These are phyloP conservation scores for Flaveria floridana DNA, from an alignment of 140 eudicot species.

Conservation along the genomic window DNA sequence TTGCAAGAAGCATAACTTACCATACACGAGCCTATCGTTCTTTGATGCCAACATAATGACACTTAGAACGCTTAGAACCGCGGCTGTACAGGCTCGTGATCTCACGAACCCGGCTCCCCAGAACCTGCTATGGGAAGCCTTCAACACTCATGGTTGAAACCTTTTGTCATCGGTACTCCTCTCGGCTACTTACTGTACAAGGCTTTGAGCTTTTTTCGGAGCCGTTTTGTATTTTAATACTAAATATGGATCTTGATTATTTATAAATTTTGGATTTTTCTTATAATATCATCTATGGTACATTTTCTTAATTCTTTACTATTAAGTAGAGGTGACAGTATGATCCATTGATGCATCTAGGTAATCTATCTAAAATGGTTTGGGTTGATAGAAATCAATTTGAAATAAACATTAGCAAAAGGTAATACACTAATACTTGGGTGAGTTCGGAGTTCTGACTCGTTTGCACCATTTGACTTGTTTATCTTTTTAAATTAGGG, in stretches of 20 bases:
- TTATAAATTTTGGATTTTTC: slow-evolving; percentile 9
- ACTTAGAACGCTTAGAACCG: slow-evolving; percentile 55
- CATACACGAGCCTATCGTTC: slow-evolving; percentile 63
- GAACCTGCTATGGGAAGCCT: slow-evolving; percentile 81
- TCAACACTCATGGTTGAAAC: slow-evolving; percentile 73
- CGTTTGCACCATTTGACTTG: too few relatives aligned
- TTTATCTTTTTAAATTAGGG: too few relatives aligned
- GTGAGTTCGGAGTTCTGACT: too few relatives aligned
- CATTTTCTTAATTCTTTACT: not conserved
- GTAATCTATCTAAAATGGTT: too few relatives aligned
- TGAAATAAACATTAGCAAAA: too few relatives aligned
- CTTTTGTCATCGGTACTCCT: not conserved
- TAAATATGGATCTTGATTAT: slow-evolving; percentile 17
- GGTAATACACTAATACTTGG: too few relatives aligned
- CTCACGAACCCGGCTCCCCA: slow-evolving; percentile 43
- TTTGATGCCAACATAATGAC: slow-evolving; percentile 66
- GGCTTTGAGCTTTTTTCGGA: slow-evolving; percentile 13
- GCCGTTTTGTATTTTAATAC: slow-evolving; percentile 23
- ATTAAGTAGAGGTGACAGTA: not conserved
- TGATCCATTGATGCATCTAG: not conserved
- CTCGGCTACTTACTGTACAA: slow-evolving; percentile 16
- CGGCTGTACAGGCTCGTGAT: slow-evolving; percentile 82
- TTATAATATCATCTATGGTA: slow-evolving; percentile 1
- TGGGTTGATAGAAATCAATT: too few relatives aligned
- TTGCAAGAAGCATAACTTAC: slow-evolving; percentile 80